Evolutionary conservation across 1,284 basidiomycete species (phyloP).

Genomic region (Fomes fomentarius): DNA sequence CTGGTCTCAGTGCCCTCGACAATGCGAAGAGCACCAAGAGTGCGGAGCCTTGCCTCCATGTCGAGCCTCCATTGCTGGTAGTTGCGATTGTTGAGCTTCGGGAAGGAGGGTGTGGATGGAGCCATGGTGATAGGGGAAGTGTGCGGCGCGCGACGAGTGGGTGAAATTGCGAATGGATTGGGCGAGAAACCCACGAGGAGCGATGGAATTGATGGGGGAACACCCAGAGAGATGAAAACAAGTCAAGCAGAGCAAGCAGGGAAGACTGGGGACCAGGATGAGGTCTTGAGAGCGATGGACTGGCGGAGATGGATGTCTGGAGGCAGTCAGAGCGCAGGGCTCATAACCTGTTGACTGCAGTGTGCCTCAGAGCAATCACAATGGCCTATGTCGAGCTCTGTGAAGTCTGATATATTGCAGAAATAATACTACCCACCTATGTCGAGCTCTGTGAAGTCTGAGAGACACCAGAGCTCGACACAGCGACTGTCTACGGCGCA

Average conservation of each 20-base stretch:
- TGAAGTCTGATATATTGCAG: neutral
- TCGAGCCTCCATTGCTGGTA: constrained; percentile 8
- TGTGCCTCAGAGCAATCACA: neutral
- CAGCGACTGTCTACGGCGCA: neutral
- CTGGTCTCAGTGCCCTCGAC: neutral
- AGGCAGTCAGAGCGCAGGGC: neutral
- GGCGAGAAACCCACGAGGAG: neutral
- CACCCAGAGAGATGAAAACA: neutral
- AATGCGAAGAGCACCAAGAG: constrained; percentile 2
- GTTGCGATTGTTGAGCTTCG: constrained; percentile 8
- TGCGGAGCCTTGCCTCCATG: constrained; percentile 9
- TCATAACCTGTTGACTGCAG: neutral
- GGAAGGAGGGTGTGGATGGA: neutral
- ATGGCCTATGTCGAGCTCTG: constrained; percentile 2
- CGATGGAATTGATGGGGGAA: neutral
- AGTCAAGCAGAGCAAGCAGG: neutral
- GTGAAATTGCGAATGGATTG: constrained; percentile 3
- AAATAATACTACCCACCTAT: neutral
- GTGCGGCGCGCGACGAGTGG: constrained; percentile 8
- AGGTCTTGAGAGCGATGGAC: neutral
- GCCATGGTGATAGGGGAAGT: neutral
- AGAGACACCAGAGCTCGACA: neutral
- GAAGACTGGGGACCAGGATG: neutral
- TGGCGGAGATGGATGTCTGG: neutral
- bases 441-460: neutral